Conservation (phyloP, 768 basidiomycete genomes). For the Baorangia bicolor region DNA sequence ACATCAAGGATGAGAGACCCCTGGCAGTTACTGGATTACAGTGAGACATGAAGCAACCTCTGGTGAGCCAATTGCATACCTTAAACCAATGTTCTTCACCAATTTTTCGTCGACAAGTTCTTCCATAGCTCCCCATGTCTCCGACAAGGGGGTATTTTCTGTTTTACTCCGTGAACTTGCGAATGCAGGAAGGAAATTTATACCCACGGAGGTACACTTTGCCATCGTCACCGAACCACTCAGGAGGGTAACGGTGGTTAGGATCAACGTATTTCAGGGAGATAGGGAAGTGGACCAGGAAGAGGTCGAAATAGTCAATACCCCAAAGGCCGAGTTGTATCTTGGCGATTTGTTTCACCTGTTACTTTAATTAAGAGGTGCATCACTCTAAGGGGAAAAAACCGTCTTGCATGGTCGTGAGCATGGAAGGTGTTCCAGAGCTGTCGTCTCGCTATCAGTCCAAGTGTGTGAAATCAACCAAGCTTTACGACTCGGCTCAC, state of each 20-base stretch:
- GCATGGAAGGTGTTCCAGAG: constrained; percentile 92
- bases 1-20: constrained; percentile 74
- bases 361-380: not conserved
- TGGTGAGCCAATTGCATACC: constrained; percentile 37
- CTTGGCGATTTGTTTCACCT: constrained; percentile 56
- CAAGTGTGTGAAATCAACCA: not conserved
- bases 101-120: constrained; percentile 67
- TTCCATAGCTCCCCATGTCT: constrained; percentile 87
- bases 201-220: constrained; percentile 61
- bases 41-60: not conserved
- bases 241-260: constrained; percentile 71
- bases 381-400: not conserved
- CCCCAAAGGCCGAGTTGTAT: constrained; percentile 80
- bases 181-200: not conserved
- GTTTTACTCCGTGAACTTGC: constrained; percentile 1
- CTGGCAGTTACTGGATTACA: constrained; percentile 60
- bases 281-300: constrained; percentile 84
- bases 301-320: constrained; percentile 80
- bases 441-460: constrained; percentile 33
- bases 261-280: constrained; percentile 81
- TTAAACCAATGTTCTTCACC: constrained; percentile 78
- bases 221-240: constrained; percentile 76
- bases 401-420: constrained; percentile 58
- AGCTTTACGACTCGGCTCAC: constrained; percentile 27
- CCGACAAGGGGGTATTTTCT: constrained; percentile 70